Conservation (phyloP, 768 basidiomycete genomes). For the Sporobolomyces pararoseus region DNA sequence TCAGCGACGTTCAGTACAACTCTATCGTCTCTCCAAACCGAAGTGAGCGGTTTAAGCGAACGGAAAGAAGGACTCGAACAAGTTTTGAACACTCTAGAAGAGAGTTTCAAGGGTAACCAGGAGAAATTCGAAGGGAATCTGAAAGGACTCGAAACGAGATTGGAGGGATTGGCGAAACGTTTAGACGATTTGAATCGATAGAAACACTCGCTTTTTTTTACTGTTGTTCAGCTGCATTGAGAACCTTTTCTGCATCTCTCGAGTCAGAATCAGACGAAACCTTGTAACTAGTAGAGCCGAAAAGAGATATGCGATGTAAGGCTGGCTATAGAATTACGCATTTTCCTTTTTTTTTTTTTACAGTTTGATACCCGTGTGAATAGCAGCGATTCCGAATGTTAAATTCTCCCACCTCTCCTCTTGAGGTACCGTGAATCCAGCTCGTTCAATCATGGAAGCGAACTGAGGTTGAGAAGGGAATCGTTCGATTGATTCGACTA, state of each 20-base stretch:
- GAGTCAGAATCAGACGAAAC: too few species aligned
- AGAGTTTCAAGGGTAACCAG: slow-evolving; percentile 70
- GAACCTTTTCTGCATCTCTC: too few species aligned
- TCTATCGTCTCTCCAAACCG: slow-evolving; percentile 64
- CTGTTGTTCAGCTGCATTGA: too few species aligned
- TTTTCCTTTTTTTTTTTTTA: slow-evolving; percentile 1
- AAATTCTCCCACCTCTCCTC: slow-evolving; percentile 62
- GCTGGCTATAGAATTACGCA: too few species aligned
- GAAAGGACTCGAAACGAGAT: slow-evolving; percentile 54
- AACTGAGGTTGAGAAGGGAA: slow-evolving; percentile 88
- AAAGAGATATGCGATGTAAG: too few species aligned
- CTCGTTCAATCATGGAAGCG: slow-evolving; percentile 78
- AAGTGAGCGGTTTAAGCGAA: slow-evolving; percentile 64
- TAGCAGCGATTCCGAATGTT: slow-evolving; percentile 81
- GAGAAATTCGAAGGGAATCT: slow-evolving; percentile 70
- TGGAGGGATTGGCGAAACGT: slow-evolving; percentile 49
- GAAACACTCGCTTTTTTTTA: too few species aligned
- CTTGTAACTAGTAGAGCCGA: too few species aligned
- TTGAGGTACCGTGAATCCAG: slow-evolving; percentile 59
- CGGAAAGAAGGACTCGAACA: slow-evolving; percentile 64
- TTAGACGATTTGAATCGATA: slow-evolving; percentile 19
- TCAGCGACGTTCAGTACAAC: slow-evolving; percentile 72
- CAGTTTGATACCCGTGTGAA: slow-evolving; percentile 76
- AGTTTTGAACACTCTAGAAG: slow-evolving; percentile 69
- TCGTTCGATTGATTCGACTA: slow-evolving; percentile 91